Percentiles rank a stretch among this genome's conserved stretches.
Evolutionary conservation across 352 stramenopile genomes (phyloP).

Genomic region (Globisporangium abappressorium): DNA sequence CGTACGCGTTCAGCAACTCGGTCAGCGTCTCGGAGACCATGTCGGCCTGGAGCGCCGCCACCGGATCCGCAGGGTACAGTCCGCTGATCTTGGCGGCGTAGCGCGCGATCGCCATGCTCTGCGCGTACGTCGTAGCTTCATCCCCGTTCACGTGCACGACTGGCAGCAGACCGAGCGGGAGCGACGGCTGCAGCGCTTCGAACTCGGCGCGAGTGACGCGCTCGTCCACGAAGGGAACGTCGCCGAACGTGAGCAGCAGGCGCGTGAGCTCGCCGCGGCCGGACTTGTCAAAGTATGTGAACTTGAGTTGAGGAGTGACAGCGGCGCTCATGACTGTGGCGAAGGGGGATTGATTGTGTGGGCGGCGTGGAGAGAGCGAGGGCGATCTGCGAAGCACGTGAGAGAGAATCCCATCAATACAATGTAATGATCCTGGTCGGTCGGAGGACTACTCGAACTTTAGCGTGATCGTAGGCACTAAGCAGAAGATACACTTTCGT

Average conservation of each 20-base stretch:
- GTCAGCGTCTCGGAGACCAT: conserved; percentile 44
- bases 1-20: conserved; percentile 30
- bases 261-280: conserved; percentile 62
- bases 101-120: conserved; percentile 56
- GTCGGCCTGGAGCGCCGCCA: conserved; percentile 51
- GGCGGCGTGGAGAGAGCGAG: too few species aligned
- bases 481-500: too few species aligned
- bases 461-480: too few species aligned
- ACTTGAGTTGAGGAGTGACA: conserved; percentile 34
- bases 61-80: conserved; percentile 53
- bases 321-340: background rate
- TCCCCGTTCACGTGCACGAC: conserved; percentile 42
- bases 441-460: too few species aligned
- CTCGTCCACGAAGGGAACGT: conserved; percentile 59
- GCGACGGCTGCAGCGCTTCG: conserved; percentile 38
- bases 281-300: conserved; percentile 66
- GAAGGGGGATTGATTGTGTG: too few species aligned
- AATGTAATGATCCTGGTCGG: too few species aligned
- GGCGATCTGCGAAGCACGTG: too few species aligned
- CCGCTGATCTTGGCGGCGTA: conserved; percentile 53
- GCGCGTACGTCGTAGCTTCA: conserved; percentile 31
- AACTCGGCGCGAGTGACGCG: conserved; percentile 47
- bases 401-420: too few species aligned
- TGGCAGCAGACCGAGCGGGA: conserved; percentile 53
- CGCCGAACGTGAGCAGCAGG: conserved; percentile 48